phyloP scores from a whole-genome alignment of 352 stramenopile species.

The Peronospora farinosa region DNA sequence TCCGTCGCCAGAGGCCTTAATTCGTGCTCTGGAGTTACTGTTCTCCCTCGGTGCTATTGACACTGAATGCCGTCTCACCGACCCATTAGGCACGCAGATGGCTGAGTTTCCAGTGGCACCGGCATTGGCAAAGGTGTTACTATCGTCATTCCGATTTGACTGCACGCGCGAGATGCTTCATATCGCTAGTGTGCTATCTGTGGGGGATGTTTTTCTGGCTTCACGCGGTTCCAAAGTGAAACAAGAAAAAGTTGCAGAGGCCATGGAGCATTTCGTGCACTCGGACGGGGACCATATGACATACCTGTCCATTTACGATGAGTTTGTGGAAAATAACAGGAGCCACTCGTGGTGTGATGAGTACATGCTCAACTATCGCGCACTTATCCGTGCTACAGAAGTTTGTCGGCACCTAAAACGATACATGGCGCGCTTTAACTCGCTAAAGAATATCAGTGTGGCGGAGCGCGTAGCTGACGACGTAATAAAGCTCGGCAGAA shows the following conservation, averaged over 20 bases:
- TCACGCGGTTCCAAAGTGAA: conserved; percentile 55
- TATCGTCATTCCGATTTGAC: conserved; percentile 52
- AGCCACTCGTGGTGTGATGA: conserved; percentile 72
- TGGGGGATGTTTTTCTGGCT: conserved; percentile 80
- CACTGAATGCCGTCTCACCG: conserved; percentile 46
- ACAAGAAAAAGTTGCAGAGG: conserved; percentile 56
- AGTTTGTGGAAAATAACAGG: conserved; percentile 61
- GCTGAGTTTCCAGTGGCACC: conserved; percentile 96
- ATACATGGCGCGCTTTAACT: conserved; percentile 55
- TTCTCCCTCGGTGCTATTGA: conserved; percentile 67
- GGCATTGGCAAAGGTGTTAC: conserved; percentile 61
- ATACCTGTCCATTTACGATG: conserved; percentile 64
- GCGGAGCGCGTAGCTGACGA: conserved; percentile 14
- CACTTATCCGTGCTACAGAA: conserved; percentile 55
- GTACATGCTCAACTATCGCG: conserved; percentile 50
- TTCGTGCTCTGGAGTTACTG: conserved; percentile 62
- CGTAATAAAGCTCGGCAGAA: conserved; percentile 4
- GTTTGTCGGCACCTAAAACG: conserved; percentile 62
- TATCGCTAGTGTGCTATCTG: conserved; percentile 94
- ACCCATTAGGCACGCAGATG: conserved; percentile 91
- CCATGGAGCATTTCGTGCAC: conserved; percentile 63
- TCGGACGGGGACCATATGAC: conserved; percentile 65
- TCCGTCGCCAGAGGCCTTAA: conserved; percentile 60
- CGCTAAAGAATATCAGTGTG: conserved; percentile 2
- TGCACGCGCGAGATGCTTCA: conserved; percentile 93